Evolutionary conservation across 768 basidiomycete genomes (phyloP).

Genomic region (Pleurotus pulmonarius): DNA sequence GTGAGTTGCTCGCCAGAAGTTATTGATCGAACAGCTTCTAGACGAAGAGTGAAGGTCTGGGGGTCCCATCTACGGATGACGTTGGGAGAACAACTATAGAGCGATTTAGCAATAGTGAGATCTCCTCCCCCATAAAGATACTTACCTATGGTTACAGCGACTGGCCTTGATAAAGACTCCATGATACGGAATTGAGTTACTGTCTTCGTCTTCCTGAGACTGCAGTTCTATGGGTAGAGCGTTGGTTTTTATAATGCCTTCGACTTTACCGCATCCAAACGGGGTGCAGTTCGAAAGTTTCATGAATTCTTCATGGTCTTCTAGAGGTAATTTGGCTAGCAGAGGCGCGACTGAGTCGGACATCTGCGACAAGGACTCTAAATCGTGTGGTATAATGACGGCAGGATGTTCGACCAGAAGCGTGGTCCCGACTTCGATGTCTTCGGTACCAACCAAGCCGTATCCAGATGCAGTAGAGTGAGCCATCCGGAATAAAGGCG

Average conservation of each 20-base stretch:
- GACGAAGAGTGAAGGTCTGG: conserved; percentile 23
- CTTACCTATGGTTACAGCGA: conserved; percentile 38
- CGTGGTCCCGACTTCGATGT: background rate
- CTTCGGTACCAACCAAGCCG: background rate
- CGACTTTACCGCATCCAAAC: conserved; percentile 12
- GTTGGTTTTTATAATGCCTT: conserved; percentile 28
- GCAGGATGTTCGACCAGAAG: background rate
- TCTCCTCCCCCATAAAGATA: background rate
- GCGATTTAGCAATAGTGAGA: background rate
- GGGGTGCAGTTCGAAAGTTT: conserved; percentile 19
- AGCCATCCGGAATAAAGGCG: background rate
- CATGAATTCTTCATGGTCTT: conserved; percentile 21
- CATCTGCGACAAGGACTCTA: background rate
- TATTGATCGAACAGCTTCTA: conserved; percentile 32
- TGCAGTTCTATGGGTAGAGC: conserved; percentile 27
- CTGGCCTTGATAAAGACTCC: conserved; percentile 32
- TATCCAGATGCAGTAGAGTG: background rate
- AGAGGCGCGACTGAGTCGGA: background rate
- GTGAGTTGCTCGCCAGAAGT: conserved; percentile 32
- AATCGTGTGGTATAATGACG: background rate
- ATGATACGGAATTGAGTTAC: conserved; percentile 26
- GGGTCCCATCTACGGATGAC: conserved; percentile 34
- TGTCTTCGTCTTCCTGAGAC: conserved; percentile 17
- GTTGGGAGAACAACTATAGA: conserved; percentile 35
- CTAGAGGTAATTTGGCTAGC: background rate